These are phyloP conservation scores for Boletus sp. DNA, from an alignment of 768 basidiomycete species.

Conservation along the genomic window DNA sequence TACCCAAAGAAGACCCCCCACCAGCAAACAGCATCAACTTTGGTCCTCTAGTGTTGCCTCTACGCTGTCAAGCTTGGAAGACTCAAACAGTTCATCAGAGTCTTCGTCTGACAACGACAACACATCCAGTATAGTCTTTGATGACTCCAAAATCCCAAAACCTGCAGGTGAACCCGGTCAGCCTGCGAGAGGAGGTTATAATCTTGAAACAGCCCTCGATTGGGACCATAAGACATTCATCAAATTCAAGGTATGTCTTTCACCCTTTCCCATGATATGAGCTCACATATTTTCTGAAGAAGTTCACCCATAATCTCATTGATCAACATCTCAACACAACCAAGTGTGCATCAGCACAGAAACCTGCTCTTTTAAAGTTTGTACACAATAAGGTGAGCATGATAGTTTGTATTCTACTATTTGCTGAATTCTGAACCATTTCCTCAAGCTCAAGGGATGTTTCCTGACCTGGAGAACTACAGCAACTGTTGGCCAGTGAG, in stretches of 20 bases:
- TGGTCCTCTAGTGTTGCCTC: no score
- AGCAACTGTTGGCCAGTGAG: constrained; percentile 3
- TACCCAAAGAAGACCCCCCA: no score
- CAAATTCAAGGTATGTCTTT: constrained; percentile 19
- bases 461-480: no score
- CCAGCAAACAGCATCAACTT: no score
- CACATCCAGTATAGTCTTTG: neutral
- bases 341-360: constrained; percentile 7
- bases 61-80: no score
- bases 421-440: no score
- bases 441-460: neutral
- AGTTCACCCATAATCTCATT: neutral
- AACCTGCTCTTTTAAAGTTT: neutral
- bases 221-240: constrained; percentile 19
- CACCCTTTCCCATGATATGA: no score
- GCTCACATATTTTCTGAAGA: no score
- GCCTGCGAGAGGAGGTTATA: constrained; percentile 25
- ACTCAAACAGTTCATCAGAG: no score
- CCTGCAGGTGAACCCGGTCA: constrained; percentile 22
- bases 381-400: no score
- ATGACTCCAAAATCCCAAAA: constrained; percentile 22
- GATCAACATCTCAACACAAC: neutral
- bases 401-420: no score
- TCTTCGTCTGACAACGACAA: no score
- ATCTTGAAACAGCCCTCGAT: constrained; percentile 14